A percentile compares a stretch with the other conserved stretches of the same genome.
These are phyloP conservation scores for Fomitopsis betulina DNA, from an alignment of 1,284 basidiomycete species.

Conservation along the genomic window DNA sequence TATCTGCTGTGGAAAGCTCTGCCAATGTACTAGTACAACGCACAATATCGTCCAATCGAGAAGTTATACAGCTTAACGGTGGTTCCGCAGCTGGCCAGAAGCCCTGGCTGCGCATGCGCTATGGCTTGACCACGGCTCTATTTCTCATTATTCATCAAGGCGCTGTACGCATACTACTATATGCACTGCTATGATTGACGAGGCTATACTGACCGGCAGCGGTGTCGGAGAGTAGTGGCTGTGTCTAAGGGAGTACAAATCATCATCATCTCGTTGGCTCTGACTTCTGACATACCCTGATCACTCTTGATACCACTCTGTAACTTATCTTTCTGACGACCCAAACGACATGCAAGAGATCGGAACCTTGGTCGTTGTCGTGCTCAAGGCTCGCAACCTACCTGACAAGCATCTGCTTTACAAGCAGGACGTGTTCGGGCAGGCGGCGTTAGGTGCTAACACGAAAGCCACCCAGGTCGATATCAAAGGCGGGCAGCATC, in stretches of 20 bases:
- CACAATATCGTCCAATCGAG: neutral
- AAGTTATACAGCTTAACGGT: neutral
- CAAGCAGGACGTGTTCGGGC: constrained; percentile 71
- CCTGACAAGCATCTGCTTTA: constrained; percentile 70
- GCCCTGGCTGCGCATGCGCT: too few relatives aligned
- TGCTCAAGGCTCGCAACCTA: constrained; percentile 70
- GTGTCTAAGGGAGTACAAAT: neutral
- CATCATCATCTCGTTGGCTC: neutral
- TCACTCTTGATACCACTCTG: neutral
- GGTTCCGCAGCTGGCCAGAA: too few relatives aligned
- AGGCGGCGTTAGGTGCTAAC: constrained; percentile 39
- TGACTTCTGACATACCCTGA: neutral
- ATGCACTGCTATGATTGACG: neutral
- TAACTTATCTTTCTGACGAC: neutral
- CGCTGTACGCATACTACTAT: neutral
- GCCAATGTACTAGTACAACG: constrained; percentile 1
- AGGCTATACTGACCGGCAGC: neutral
- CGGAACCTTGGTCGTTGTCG: constrained; percentile 68
- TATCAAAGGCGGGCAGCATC: constrained; percentile 72
- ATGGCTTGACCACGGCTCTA: too few relatives aligned
- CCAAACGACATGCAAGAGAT: constrained; percentile 27
- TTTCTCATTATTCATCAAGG: too few relatives aligned
- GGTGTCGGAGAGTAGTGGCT: neutral
- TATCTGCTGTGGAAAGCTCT: constrained; percentile 2
- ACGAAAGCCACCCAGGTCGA: constrained; percentile 58